These are phyloP conservation scores for Lipomyces chichibuensis DNA, from an alignment of 805 yeast species.

Conservation along the genomic window DNA sequence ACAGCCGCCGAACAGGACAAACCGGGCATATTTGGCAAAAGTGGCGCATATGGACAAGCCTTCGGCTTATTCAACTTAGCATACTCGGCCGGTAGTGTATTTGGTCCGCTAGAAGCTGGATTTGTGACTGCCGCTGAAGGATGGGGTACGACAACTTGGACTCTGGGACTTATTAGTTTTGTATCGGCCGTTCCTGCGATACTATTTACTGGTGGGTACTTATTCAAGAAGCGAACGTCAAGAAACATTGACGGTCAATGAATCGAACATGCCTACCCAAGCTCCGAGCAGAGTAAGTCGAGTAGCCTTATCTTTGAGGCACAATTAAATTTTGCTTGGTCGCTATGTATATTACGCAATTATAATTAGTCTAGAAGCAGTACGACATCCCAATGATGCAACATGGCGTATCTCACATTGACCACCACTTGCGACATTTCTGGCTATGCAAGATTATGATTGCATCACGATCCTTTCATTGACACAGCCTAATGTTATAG, in stretches of 20 bases:
- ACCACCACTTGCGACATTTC: too few relatives aligned
- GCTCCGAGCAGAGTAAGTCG: not conserved
- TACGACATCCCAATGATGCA: too few relatives aligned
- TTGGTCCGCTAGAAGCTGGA: conserved; percentile 46
- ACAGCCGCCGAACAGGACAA: conserved; percentile 34
- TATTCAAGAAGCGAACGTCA: conserved; percentile 13
- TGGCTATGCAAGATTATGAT: too few relatives aligned
- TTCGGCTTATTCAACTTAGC: conserved; percentile 44
- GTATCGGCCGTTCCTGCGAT: conserved; percentile 37
- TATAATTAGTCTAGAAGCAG: too few relatives aligned
- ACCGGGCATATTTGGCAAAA: conserved; percentile 42
- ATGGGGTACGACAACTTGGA: conserved; percentile 36
- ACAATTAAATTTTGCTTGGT: not conserved
- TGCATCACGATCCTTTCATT: too few relatives aligned
- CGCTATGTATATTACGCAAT: too few relatives aligned
- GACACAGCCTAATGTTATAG: too few relatives aligned
- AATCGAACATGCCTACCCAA: not conserved
- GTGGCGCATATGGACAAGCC: conserved; percentile 44
- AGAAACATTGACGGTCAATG: not conserved
- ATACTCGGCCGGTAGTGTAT: conserved; percentile 42
- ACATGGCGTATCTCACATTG: too few relatives aligned
- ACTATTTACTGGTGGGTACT: conserved; percentile 40
- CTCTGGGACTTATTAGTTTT: conserved; percentile 15
- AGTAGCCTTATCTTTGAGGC: not conserved
- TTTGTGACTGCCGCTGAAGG: conserved; percentile 37